Conservation (phyloP, 495 filamentous ascomycete genomes). For the Neurospora sp. region DNA sequence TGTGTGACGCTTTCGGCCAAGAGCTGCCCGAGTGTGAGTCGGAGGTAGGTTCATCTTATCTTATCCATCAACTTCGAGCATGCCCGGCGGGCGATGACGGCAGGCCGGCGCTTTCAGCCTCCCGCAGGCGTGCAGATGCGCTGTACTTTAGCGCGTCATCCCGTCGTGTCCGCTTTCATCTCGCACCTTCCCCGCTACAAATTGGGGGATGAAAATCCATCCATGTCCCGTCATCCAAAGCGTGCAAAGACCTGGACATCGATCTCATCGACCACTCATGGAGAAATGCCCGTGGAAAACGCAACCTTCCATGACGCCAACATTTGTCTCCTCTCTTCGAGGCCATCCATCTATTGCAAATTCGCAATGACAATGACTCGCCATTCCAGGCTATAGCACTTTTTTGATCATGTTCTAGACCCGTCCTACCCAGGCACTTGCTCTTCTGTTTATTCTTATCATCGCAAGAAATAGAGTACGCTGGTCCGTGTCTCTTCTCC, state of each 20-base stretch:
- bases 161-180: neutral
- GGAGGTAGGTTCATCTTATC: neutral
- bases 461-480: neutral
- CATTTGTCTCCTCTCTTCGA: neutral
- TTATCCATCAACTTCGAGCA: neutral
- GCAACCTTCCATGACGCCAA: neutral
- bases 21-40: neutral
- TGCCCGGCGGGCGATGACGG: neutral
- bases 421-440: neutral
- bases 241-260: neutral
- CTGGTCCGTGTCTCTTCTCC: neutral
- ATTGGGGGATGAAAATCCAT: neutral
- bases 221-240: neutral
- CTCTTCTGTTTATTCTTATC: neutral
- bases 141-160: neutral
- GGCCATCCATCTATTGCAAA: neutral
- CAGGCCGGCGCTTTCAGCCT: neutral
- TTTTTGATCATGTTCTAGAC: neutral
- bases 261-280: neutral
- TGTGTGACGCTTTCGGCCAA: neutral
- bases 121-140: neutral
- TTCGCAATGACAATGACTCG: neutral
- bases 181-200: neutral
- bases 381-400: neutral
- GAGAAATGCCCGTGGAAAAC: neutral